These are phyloP conservation scores for Anthracocystis walkeri DNA, from an alignment of 1,284 basidiomycete species.

Conservation along the genomic window DNA sequence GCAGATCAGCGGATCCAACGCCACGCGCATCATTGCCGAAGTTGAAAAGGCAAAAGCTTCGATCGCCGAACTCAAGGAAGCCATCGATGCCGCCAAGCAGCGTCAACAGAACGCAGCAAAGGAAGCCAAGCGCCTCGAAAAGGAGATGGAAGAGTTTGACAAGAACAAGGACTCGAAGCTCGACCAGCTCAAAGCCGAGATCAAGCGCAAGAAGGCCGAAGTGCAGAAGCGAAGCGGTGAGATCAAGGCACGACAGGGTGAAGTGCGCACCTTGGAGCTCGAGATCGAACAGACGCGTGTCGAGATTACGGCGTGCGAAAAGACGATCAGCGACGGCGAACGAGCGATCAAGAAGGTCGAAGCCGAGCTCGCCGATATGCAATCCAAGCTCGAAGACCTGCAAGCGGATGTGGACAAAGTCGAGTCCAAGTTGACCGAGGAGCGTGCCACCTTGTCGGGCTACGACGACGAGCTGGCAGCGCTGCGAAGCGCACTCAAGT, in stretches of 20 bases:
- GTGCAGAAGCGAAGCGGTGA: constrained; percentile 82
- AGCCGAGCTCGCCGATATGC: constrained; percentile 77
- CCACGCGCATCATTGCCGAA: constrained; percentile 81
- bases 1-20: constrained; percentile 89
- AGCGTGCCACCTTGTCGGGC: constrained; percentile 84
- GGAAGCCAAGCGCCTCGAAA: constrained; percentile 87
- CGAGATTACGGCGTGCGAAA: constrained; percentile 78
- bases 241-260: constrained; percentile 88
- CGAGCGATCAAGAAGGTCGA: constrained; percentile 75
- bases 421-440: constrained; percentile 80
- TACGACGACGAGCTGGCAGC: constrained; percentile 89
- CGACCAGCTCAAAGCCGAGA: constrained; percentile 85
- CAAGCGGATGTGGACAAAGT: constrained; percentile 77
- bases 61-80: constrained; percentile 78
- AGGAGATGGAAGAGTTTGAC: constrained; percentile 98
- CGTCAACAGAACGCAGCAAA: constrained; percentile 81
- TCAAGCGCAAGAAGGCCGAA: constrained; percentile 82
- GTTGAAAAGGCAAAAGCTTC: constrained; percentile 80
- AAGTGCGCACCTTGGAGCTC: constrained; percentile 85
- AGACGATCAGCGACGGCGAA: constrained; percentile 76
- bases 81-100: constrained; percentile 78
- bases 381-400: constrained; percentile 74
- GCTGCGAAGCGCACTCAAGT: constrained; percentile 83
- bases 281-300: constrained; percentile 88
- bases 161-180: constrained; percentile 98